Conservation (phyloP, 2,329 filamentous ascomycete species). For the Tolypocladium endophyticum region DNA sequence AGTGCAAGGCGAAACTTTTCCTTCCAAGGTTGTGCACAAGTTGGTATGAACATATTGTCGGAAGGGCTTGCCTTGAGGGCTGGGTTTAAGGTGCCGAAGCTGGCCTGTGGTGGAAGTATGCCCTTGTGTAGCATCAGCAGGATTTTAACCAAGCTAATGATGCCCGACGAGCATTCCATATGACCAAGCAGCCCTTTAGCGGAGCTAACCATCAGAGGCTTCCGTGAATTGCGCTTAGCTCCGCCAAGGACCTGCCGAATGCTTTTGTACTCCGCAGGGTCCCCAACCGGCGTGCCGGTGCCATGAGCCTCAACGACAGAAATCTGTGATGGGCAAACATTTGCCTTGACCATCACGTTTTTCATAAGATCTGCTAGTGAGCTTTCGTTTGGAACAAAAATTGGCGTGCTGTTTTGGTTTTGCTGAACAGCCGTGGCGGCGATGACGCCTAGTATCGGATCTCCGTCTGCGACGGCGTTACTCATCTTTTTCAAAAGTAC, state of each 20-base stretch:
- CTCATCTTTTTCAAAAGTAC: conserved; percentile 37
- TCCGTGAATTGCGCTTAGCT: conserved; percentile 2
- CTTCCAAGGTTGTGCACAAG: conserved; percentile 13
- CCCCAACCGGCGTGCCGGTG: conserved; percentile 40
- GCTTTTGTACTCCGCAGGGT: conserved; percentile 31
- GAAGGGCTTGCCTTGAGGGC: conserved; percentile 4
- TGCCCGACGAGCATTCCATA: conserved; percentile 22
- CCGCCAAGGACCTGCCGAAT: conserved; percentile 4
- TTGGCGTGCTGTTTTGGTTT: conserved; percentile 28
- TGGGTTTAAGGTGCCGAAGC: conserved; percentile 17
- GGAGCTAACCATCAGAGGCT: conserved; percentile 8
- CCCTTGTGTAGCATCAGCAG: conserved; percentile 27
- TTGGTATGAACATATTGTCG: conserved; percentile 8
- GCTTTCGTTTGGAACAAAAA: conserved; percentile 26
- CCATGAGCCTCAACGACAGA: conserved; percentile 34
- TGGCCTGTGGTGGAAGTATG: conserved; percentile 19
- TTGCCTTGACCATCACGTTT: conserved; percentile 23
- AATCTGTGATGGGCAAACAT: conserved; percentile 7
- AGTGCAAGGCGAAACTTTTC: conserved; percentile 8
- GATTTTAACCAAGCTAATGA: conserved; percentile 36
- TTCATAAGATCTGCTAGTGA: conserved; percentile 2
- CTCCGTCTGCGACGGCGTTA: conserved; percentile 33
- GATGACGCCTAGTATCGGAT: conserved; percentile 32
- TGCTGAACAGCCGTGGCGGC: conserved; percentile 26
- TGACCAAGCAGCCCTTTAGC: conserved; percentile 17